These are phyloP conservation scores for Penicillium thymicola DNA, from an alignment of 2,329 filamentous ascomycete genomes.

Conservation along the genomic window DNA sequence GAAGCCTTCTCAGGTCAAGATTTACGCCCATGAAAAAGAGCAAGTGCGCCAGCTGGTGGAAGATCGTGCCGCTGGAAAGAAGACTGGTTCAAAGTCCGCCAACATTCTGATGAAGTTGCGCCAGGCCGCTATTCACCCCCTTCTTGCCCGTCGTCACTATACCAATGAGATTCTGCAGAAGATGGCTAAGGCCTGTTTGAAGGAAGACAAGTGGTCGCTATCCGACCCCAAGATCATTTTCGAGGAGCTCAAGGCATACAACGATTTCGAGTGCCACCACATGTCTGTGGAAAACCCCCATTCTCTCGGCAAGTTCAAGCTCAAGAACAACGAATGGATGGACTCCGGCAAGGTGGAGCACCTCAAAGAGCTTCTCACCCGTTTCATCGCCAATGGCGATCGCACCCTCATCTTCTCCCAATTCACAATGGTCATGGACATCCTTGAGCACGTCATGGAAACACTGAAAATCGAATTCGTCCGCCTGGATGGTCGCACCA, in stretches of 20 bases:
- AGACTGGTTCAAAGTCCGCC: conserved; percentile 51
- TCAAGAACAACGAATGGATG: conserved; percentile 64
- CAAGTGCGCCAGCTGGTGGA: conserved; percentile 59
- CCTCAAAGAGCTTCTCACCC: conserved; percentile 68
- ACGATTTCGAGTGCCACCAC: conserved; percentile 60
- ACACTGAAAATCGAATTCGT: conserved; percentile 71
- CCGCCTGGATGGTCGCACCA: conserved; percentile 80
- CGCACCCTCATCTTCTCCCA: conserved; percentile 89
- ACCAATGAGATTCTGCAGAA: conserved; percentile 69
- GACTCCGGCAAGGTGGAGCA: conserved; percentile 81
- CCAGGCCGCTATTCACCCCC: conserved; percentile 86
- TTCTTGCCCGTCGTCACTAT: conserved; percentile 81
- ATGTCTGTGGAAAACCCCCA: conserved; percentile 54
- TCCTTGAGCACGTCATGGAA: conserved; percentile 77
- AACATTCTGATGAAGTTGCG: conserved; percentile 87
- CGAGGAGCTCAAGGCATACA: conserved; percentile 54
- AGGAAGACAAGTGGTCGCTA: conserved; percentile 56
- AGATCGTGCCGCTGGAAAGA: conserved; percentile 55
- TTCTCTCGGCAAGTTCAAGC: conserved; percentile 54
- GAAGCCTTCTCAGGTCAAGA: conserved; percentile 65
- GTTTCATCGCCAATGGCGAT: conserved; percentile 76
- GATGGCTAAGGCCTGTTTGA: conserved; percentile 74
- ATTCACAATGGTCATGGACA: conserved; percentile 87
- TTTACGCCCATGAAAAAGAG: conserved; percentile 70
- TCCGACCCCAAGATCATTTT: conserved; percentile 53